Conservation (phyloP, 2,329 filamentous ascomycete genomes). For the Rhinocladiella mackenziei region DNA sequence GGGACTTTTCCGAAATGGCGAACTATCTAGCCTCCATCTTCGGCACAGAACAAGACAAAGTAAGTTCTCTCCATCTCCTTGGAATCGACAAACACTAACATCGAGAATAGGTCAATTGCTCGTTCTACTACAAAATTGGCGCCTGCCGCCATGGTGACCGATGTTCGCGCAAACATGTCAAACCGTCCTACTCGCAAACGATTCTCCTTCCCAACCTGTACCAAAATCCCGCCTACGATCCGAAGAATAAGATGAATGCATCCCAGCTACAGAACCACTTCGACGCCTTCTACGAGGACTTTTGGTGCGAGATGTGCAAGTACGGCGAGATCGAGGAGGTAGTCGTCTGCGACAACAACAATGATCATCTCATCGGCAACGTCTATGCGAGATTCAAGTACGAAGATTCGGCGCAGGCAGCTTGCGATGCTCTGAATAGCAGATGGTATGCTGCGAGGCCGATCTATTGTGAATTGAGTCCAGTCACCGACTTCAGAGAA, state of each 20-base stretch:
- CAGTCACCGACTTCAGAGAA: conserved; percentile 96
- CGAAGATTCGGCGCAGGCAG: conserved; percentile 89
- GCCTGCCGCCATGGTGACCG: conserved; percentile 97
- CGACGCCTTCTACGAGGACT: conserved; percentile 99
- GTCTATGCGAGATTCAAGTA: conserved; percentile 99
- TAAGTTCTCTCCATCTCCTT: conserved; percentile 19
- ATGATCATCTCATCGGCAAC: conserved; percentile 97
- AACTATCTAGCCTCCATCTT: conserved; percentile 99
- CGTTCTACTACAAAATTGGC: conserved; percentile 99
- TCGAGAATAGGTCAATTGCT: conserved; percentile 72
- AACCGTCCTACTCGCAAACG: conserved; percentile 95
- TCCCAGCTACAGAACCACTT: conserved; percentile 98
- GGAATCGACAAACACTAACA: conserved; percentile 21
- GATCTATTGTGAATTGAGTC: conserved; percentile 96
- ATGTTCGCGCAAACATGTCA: conserved; percentile 97
- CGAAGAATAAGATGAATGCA: conserved; percentile 94
- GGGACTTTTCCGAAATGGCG: conserved; percentile 58
- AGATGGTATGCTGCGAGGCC: conserved; percentile 96
- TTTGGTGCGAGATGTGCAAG: conserved; percentile 99
- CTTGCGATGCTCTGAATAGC: conserved; percentile 88
- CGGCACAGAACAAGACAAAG: conserved; percentile 97
- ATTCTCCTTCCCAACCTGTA: conserved; percentile 98
- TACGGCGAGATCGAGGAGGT: conserved; percentile 97
- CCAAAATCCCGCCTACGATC: conserved; percentile 96
- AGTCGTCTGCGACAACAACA: conserved; percentile 99